A percentile compares a stretch with the other conserved stretches of the same genome.
phyloP scores from a whole-genome alignment of 2,329 filamentous ascomycete species.

The Arthrobotrys megalospora region DNA sequence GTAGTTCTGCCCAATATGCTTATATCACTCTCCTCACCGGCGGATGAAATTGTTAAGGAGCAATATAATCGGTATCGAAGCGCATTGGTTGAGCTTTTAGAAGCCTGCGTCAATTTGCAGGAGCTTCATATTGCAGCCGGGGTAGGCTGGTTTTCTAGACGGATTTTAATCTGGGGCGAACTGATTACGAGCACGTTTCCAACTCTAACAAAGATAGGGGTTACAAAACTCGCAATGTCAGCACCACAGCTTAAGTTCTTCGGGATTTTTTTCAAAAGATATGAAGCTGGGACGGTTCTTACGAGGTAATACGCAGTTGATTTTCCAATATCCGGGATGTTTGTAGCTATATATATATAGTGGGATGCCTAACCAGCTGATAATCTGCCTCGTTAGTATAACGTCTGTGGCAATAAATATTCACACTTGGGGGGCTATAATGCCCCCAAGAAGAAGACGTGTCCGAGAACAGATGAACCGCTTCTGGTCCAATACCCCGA shows the following conservation, averaged over 20 bases:
- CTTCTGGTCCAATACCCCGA: not conserved
- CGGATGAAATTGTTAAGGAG: too few species aligned
- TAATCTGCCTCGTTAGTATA: not conserved
- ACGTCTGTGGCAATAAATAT: not conserved
- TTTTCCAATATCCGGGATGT: too few species aligned
- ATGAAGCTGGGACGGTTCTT: not conserved
- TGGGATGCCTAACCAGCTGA: not conserved
- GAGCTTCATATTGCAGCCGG: conserved; percentile 40
- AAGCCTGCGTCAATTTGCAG: conserved; percentile 12
- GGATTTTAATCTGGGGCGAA: conserved; percentile 7
- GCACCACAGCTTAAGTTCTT: not conserved
- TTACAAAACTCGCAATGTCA: conserved; percentile 10
- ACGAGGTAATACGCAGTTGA: not conserved
- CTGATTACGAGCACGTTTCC: not conserved
- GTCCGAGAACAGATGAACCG: not conserved
- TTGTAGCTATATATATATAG: not conserved
- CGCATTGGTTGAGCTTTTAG: not conserved
- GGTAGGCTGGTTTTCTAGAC: not conserved
- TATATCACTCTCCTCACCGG: too few species aligned
- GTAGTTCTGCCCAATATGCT: too few species aligned
- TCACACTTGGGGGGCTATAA: not conserved
- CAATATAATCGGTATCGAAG: too few species aligned
- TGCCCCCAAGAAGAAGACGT: not conserved
- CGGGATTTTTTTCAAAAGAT: not conserved
- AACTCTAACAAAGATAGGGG: not conserved